Percentiles rank a stretch among this genome's conserved stretches.
Evolutionary conservation across 1,139 yeast species (phyloP).

Genomic region (Wickerhamomyces sp.): DNA sequence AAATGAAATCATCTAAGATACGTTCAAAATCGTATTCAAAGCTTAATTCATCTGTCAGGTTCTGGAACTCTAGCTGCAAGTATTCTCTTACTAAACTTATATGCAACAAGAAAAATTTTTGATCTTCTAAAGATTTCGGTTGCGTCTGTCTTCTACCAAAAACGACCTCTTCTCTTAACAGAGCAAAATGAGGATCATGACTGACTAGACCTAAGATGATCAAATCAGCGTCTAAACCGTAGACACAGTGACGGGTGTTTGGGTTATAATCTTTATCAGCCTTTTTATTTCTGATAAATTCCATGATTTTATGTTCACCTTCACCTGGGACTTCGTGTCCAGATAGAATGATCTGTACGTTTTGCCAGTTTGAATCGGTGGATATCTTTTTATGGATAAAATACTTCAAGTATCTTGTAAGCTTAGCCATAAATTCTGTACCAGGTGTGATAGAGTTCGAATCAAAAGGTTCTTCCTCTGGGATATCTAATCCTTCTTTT

Average conservation of each 20-base stretch:
- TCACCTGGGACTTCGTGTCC: conserved; percentile 99
- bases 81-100: conserved; percentile 87
- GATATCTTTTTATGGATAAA: conserved; percentile 90
- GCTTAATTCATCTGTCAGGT: conserved; percentile 53
- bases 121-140: conserved; percentile 63
- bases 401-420: conserved; percentile 80
- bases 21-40: conserved; percentile 86
- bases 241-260: conserved; percentile 89
- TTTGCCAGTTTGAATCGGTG: conserved; percentile 89
- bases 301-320: conserved; percentile 99
- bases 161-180: conserved; percentile 91
- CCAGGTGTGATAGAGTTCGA: conserved; percentile 97
- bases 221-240: conserved; percentile 96
- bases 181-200: conserved; percentile 94
- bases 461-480: conserved; percentile 68
- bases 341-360: conserved; percentile 75
- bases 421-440: conserved; percentile 92
- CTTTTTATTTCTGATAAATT: conserved; percentile 79
- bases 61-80: conserved; percentile 77
- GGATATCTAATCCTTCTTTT: conserved; percentile 42
- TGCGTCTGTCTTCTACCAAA: conserved; percentile 63
- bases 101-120: conserved; percentile 79
- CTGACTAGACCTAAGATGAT: conserved; percentile 95
- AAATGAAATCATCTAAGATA: conserved; percentile 85
- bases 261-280: conserved; percentile 73